Percentiles rank a stretch among this genome's conserved stretches.
Conservation (phyloP, 805 yeast genomes). For the Nakazawaea siamensis region DNA sequence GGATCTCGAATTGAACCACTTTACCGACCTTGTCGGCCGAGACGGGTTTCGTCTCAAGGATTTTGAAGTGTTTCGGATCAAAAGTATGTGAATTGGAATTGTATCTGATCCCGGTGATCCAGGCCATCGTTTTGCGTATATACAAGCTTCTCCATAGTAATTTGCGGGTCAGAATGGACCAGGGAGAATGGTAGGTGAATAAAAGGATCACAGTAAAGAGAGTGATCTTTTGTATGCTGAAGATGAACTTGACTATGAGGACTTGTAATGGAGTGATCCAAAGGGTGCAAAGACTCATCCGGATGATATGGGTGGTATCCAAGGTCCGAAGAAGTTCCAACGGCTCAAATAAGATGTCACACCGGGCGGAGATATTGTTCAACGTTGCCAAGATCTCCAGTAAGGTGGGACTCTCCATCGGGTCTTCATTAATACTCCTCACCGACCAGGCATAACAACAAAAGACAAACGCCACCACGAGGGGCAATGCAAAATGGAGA, state of each 20-base stretch:
- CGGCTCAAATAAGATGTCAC: conserved; percentile 32
- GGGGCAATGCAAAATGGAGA: conserved; percentile 29
- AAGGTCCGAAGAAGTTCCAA: conserved; percentile 12
- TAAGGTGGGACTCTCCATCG: conserved; percentile 37
- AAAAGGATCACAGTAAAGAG: conserved; percentile 28
- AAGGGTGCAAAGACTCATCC: conserved; percentile 22
- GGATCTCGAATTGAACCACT: conserved; percentile 38
- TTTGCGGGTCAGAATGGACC: conserved; percentile 35
- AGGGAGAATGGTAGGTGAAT: conserved; percentile 39
- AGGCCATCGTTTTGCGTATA: conserved; percentile 27
- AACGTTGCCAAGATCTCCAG: conserved; percentile 43
- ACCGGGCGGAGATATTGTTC: conserved; percentile 35
- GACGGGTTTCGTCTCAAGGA: conserved; percentile 4
- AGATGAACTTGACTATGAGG: conserved; percentile 23
- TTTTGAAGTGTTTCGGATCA: conserved; percentile 7
- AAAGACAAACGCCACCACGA: conserved; percentile 25
- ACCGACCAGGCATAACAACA: conserved; percentile 37
- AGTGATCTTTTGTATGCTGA: conserved; percentile 25
- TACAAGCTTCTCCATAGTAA: conserved; percentile 43
- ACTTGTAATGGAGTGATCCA: conserved; percentile 37
- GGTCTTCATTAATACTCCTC: conserved; percentile 21
- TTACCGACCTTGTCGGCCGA: conserved; percentile 25
- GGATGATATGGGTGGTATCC: conserved; percentile 22
- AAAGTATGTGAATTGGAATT: not conserved
- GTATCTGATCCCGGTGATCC: conserved; percentile 33